Base-by-base conservation (phyloP, 1,284 basidiomycete genomes). In the Trichosporon sp. region DNA sequence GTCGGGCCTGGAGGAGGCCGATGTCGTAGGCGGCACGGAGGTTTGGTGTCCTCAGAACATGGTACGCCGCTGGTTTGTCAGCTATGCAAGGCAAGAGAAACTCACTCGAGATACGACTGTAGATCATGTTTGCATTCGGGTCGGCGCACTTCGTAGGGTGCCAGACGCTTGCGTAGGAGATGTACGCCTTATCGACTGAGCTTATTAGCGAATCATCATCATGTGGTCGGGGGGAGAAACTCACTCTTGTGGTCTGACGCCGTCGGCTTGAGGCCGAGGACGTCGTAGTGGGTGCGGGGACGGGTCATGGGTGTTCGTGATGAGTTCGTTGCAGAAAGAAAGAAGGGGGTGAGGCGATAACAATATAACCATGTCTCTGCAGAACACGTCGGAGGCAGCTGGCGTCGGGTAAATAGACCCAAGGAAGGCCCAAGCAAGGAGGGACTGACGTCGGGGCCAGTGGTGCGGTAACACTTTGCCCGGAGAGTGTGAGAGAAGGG, bases 161-260 rank as follows among this genome's bases (percentile, higher is more conserved):
- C 59, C 59, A 63, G 31, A 63, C 59, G 59, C 59, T 63, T 3
- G 59, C 59, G 59, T 63, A 35, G 32, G 31, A 35, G 12, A 63
- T 63, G 59, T 63, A 63, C 31, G 59, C 59, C 59, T 63, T 63
- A 31, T 63, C 59, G 59, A 63, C 51, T 54, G 51, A 21, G n/a
- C 14, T 40, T 40, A 16, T 54, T 16, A 54, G 51, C 51, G 51
- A 2, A 19, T 11, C 2, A 48, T 48, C 48, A 51, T 11, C 3
- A 43, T 11, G 26, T 26, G 16, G 43, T n/a, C 2, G 4, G 16
- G 16, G 43, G 38, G 38, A 7, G 6, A 2, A 6, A 19, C 51
- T 54, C 21, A 54, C 51, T 63, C 59, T 19, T 63, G 59, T 35
- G 59, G 32, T 63, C 59, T 8, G 59, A 63, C 31, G 59, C 59